A percentile compares a stretch with the other conserved stretches of the same genome.
These are phyloP conservation scores for Sclerotinia borealis DNA, from an alignment of 2,329 filamentous ascomycete genomes.

Conservation along the genomic window DNA sequence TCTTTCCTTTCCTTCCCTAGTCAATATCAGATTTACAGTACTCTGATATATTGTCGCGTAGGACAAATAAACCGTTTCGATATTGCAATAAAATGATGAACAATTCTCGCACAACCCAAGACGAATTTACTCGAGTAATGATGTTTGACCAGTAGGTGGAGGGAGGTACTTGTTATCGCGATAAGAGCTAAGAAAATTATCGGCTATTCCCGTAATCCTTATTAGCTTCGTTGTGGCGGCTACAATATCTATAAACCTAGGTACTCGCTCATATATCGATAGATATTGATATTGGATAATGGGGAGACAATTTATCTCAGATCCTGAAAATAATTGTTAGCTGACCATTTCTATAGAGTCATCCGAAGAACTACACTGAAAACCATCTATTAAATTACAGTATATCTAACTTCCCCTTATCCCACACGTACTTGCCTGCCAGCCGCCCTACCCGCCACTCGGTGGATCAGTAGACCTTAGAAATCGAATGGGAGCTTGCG, in stretches of 20 bases:
- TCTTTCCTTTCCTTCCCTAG: neutral
- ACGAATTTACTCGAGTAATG: no score
- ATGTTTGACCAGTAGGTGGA: neutral
- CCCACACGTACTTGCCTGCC: neutral
- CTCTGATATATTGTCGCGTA: neutral
- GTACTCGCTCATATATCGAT: no score
- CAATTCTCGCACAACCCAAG: neutral
- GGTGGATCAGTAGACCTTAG: neutral
- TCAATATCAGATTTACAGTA: neutral
- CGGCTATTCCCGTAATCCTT: neutral
- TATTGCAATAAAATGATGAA: neutral
- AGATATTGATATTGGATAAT: neutral
- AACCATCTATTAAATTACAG: neutral
- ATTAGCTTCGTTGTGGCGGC: neutral
- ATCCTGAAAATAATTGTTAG: neutral
- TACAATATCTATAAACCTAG: neutral
- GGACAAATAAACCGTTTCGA: neutral
- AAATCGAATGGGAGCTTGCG: neutral
- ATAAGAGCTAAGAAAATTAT: neutral
- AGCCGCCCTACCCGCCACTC: neutral
- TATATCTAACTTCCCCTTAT: neutral
- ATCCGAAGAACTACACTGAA: neutral
- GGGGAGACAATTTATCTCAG: neutral
- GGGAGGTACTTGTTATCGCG: constrained; percentile 1
- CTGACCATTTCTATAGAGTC: neutral